Percentiles rank a stretch among this genome's conserved stretches.
Conservation (phyloP, 306 rosid species). For the Cucumis melo region DNA sequence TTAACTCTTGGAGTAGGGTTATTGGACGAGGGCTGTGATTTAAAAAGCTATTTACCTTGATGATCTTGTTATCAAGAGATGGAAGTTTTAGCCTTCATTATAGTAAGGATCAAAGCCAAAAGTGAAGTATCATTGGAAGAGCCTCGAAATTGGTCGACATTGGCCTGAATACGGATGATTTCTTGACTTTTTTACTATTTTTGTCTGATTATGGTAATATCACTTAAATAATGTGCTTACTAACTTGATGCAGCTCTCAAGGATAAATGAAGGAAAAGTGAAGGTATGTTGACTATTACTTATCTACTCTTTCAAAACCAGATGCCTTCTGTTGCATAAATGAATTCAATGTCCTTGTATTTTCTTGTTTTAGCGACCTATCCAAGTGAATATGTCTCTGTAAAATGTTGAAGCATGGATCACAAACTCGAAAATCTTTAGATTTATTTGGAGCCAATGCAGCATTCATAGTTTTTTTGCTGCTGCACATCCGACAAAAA, state of each 20-base stretch:
- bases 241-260: constrained; percentile 42
- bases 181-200: not conserved
- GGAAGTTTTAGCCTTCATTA: no score
- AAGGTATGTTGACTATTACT: constrained; percentile 50
- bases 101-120: no score
- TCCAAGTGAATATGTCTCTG: constrained; percentile 19
- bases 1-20: no score
- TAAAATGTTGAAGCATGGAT: constrained; percentile 44
- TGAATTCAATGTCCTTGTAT: constrained; percentile 13
- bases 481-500: constrained; percentile 56
- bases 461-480: constrained; percentile 42
- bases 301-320: constrained; percentile 33
- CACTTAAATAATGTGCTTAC: not conserved
- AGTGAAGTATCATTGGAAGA: no score
- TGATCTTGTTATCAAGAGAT: no score
- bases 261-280: constrained; percentile 32
- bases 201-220: constrained; percentile 5
- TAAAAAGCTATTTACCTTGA: no score
- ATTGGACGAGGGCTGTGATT: no score
- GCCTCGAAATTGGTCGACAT: not conserved
- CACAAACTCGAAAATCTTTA: constrained; percentile 74
- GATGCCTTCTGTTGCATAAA: constrained; percentile 20
- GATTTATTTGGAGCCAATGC: constrained; percentile 55
- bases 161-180: not conserved
- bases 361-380: constrained; percentile 18